Base-by-base conservation (phyloP, 495 filamentous ascomycete species). In the Evernia prunastri region DNA sequence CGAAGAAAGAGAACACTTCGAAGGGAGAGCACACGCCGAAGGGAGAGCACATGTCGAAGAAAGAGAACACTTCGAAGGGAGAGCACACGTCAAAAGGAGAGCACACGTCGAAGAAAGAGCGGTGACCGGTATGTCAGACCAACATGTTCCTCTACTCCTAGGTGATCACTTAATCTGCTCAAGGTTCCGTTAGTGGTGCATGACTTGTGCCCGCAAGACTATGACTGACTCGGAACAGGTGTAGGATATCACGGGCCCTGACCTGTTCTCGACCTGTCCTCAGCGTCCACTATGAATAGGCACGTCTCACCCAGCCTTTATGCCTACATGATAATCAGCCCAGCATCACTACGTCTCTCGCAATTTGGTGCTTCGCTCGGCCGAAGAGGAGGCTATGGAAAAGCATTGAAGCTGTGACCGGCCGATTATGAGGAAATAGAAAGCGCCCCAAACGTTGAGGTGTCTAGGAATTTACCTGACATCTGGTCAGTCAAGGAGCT, bases 101-200 rank as follows among this genome's bases (percentile, higher is more conserved):
- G n/a, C n/a, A n/a, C n/a, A n/a, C 54, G 47, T 36, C 12, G 36
- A 59, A 31, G 20, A 40, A 59, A n/a, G 12, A 37, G 57, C 58
- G 8, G 75, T 72, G 49, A 59, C 7, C 11, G 13, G 51, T 54
- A 35, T 54, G 51, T 29, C 12, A 8, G 15, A 10, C 51, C 6
- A 4, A 0, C 0, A 20, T 29, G 29, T 54, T 33, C 0, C 51
- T 54, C 33, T 54, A 31, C 20, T 10, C 29, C 27, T 29, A 31
- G 29, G 2, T 54, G 29, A 17, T 6, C 51, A 5, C 33, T 20
- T 6, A 1, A 0, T 31, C 1, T 1, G 29, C 3, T 31, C 13
- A 4, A 29, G 17, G 5, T 8, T 11, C 7, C 10, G 4, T 0
- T 6, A 27, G 27, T 31, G 15, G 3, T 31, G 25, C 31, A 8